Evolutionary conservation across 768 basidiomycete species (phyloP).

Genomic region (Collybiopsis luxurians): DNA sequence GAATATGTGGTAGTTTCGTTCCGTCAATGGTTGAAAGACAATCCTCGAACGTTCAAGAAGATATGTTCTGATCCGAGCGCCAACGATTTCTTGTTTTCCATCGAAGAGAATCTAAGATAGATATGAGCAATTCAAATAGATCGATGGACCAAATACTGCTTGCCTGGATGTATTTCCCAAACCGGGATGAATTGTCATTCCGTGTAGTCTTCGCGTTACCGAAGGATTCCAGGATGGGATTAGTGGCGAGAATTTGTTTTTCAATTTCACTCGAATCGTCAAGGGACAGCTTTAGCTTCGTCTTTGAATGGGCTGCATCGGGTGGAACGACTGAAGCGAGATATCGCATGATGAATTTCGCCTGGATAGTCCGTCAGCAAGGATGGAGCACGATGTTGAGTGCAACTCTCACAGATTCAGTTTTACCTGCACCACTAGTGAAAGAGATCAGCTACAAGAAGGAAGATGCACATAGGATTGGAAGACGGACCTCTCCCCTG

Average conservation of each 20-base stretch:
- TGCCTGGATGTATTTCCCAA: slow-evolving; percentile 99
- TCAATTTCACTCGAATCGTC: slow-evolving; percentile 95
- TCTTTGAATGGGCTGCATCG: slow-evolving; percentile 48
- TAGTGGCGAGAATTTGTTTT: slow-evolving; percentile 96
- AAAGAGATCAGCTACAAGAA: slow-evolving; percentile 8
- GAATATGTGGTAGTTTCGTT: slow-evolving; percentile 99
- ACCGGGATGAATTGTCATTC: slow-evolving; percentile 98
- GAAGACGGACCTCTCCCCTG: slow-evolving; percentile 84
- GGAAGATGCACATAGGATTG: slow-evolving; percentile 2
- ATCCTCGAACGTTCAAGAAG: slow-evolving; percentile 95
- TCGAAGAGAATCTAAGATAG: slow-evolving; percentile 86
- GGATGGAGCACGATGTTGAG: neutral
- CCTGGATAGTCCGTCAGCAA: slow-evolving; percentile 37
- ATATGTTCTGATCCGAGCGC: slow-evolving; percentile 98
- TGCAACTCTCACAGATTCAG: slow-evolving; percentile 74
- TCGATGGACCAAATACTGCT: slow-evolving; percentile 16
- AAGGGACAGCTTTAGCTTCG: slow-evolving; percentile 67
- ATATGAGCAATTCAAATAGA: slow-evolving; percentile 7
- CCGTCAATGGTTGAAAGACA: slow-evolving; percentile 94
- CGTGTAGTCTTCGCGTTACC: slow-evolving; percentile 99
- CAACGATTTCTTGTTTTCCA: slow-evolving; percentile 93
- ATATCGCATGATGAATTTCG: slow-evolving; percentile 99
- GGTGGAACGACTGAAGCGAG: slow-evolving; percentile 96
- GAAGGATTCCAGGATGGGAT: slow-evolving; percentile 98
- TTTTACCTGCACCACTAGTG: slow-evolving; percentile 97